Evolutionary conservation across 352 stramenopile genomes (phyloP).

Genomic region (Phytophthora cryptogea): DNA sequence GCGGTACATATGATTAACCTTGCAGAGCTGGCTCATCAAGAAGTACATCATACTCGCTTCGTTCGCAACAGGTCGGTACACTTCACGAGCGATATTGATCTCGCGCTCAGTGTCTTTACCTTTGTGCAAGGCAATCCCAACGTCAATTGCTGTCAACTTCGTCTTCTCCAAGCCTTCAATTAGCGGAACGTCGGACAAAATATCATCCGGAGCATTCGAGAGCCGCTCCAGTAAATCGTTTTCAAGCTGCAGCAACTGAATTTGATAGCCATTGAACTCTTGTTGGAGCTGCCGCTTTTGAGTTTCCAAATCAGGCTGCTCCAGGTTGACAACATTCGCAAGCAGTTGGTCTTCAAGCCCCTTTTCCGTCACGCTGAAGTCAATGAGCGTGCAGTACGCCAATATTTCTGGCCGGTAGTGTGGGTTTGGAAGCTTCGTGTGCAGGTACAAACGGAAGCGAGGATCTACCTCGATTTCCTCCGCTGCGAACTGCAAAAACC

Average conservation of each 20-base stretch:
- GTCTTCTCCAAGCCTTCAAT: constrained; percentile 93
- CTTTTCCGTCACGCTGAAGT: constrained; percentile 93
- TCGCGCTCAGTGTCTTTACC: constrained; percentile 89
- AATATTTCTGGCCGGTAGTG: constrained; percentile 93
- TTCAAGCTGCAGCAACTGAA: constrained; percentile 90
- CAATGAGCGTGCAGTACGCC: constrained; percentile 93
- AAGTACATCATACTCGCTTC: constrained; percentile 94
- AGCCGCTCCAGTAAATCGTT: constrained; percentile 89
- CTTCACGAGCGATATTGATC: constrained; percentile 91
- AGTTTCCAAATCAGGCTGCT: constrained; percentile 89
- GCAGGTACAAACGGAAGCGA: constrained; percentile 88
- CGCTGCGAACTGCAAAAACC: constrained; percentile 88
- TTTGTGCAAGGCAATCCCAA: constrained; percentile 78
- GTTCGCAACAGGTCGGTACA: constrained; percentile 88
- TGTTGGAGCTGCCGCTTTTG: constrained; percentile 89
- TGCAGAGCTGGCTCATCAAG: constrained; percentile 87
- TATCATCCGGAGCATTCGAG: constrained; percentile 92
- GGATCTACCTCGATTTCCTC: constrained; percentile 92
- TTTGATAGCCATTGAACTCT: constrained; percentile 93
- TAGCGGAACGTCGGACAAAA: constrained; percentile 90
- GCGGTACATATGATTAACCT: constrained; percentile 94
- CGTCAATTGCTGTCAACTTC: constrained; percentile 89
- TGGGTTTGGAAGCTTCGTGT: constrained; percentile 93
- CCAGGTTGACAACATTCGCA: constrained; percentile 87
- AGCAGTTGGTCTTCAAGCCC: constrained; percentile 92